Base-by-base conservation (phyloP, 768 basidiomycete species). In the Pisolithus orientalis region DNA sequence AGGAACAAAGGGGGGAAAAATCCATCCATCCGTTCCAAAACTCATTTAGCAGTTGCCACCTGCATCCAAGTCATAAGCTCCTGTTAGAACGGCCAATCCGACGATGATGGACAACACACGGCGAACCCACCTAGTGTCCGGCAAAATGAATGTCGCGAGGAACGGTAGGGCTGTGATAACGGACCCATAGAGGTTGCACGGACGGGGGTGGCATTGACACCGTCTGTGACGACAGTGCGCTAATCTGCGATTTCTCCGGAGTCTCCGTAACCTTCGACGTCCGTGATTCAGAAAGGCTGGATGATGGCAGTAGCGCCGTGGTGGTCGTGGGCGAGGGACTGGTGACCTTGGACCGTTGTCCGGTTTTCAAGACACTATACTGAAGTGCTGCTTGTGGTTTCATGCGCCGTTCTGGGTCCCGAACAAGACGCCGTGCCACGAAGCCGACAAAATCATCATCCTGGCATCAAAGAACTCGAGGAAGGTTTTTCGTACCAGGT, bases 371-470 rank as follows among this genome's bases (percentile, higher is more conserved):
- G 72, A 93, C 96, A 10, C 90, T 87, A 70, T 97, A 95, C 24
- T 93, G 83, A 73, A 97, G 68, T 1, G 95, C 95, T 8, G 87
- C 80, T 59, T 93, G 88, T 4, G 95, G 95, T 68, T 96, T 98
- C 65, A 99, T 79, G 31, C 96, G 82, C 47, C 90, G 82, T 61
- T 98, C 95, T 8, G 96, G 96, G 72, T 99, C 96, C 94, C 94
- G 98, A 28, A 90, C 79, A 16, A 99, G 77, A 70, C 96, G 98
- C 67, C 95, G 97, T 1, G 90, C 78, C 57, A 98, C 87, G 67
- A 99, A 99, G 71, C 98, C 96, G 52, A 99, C 78, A 59, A 99
- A 98, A 42, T 90, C 84, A 53, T 95, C 92, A 64, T 98, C 96
- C 53, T 94, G 90, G 64, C 87, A 90, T 51, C 90, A 83, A 46